phyloP scores from a whole-genome alignment of 805 yeast genomes.

The Barnettozyma wickerhamii region DNA sequence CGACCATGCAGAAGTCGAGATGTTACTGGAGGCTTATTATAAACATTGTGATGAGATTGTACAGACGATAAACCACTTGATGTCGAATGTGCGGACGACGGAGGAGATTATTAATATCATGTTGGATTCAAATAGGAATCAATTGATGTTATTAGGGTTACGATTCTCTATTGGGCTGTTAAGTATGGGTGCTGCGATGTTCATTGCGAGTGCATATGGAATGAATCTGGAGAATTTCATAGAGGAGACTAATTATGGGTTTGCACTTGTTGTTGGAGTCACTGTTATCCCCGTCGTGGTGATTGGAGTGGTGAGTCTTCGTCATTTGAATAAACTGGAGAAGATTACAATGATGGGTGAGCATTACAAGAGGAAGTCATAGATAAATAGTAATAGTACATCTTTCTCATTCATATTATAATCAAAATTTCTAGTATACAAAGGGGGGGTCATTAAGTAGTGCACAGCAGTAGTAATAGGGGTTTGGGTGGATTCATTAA shows the following conservation, averaged over 20 bases:
- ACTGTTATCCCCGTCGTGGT: constrained; percentile 40
- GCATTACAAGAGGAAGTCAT: constrained; percentile 14
- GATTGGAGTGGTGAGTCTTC: constrained; percentile 51
- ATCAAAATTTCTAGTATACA: not conserved
- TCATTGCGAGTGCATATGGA: constrained; percentile 85
- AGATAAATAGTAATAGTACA: too few relatives aligned
- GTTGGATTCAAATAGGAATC: constrained; percentile 89
- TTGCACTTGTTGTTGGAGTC: constrained; percentile 40
- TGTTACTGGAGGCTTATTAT: constrained; percentile 85
- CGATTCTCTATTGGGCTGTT: constrained; percentile 79
- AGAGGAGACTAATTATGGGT: constrained; percentile 77
- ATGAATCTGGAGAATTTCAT: constrained; percentile 93
- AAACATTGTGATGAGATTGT: constrained; percentile 92
- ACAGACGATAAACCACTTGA: constrained; percentile 74
- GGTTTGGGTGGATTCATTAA: not conserved
- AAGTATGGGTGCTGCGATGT: constrained; percentile 76
- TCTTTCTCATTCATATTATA: too few relatives aligned
- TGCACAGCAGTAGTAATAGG: constrained; percentile 1
- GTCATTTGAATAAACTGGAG: constrained; percentile 59
- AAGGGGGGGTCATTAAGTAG: not conserved
- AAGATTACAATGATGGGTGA: constrained; percentile 65
- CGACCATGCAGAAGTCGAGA: constrained; percentile 84
- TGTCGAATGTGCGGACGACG: constrained; percentile 83
- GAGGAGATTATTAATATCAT: constrained; percentile 94
- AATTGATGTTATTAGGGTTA: constrained; percentile 82